Conservation (phyloP, 352 stramenopile genomes). For the Pelagophyceae sp. region DNA sequence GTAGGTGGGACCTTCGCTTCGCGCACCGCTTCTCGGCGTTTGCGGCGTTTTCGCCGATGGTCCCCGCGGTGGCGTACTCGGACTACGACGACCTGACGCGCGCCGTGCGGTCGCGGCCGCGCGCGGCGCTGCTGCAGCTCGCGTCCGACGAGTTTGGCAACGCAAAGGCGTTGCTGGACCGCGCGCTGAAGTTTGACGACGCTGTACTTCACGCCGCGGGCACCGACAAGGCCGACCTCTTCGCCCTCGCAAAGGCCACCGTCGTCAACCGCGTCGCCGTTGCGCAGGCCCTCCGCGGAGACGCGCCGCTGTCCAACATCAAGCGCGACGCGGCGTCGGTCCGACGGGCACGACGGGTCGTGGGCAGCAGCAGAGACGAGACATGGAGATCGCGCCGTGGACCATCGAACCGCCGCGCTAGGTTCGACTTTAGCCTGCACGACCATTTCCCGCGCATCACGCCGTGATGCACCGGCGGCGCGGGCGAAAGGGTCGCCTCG, state of each 20-base stretch:
- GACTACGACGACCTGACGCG: not conserved
- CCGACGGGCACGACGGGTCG: no score
- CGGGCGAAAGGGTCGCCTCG: no score
- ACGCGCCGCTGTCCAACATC: not conserved
- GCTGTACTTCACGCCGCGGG: slow-evolving; percentile 18
- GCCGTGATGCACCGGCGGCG: no score
- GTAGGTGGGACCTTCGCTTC: not conserved
- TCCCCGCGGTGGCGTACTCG: not conserved
- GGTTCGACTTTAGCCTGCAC: not conserved
- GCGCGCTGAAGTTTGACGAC: slow-evolving; percentile 28
- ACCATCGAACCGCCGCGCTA: not conserved
- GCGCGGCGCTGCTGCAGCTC: not conserved
- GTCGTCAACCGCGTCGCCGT: slow-evolving; percentile 49
- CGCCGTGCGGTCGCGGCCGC: not conserved
- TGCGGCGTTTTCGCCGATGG: not conserved
- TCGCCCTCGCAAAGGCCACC: slow-evolving; percentile 50
- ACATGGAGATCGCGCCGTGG: no score
- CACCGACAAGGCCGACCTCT: slow-evolving; percentile 45
- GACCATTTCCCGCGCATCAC: not conserved
- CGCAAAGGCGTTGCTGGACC: slow-evolving; percentile 48
- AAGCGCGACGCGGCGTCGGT: not conserved
- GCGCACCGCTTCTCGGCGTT: not conserved
- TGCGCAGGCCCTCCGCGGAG: not conserved
- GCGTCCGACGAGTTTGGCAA: slow-evolving; percentile 24
- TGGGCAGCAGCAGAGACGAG: no score